Evolutionary conservation across 345 rosid species (phyloP), one percentile per base, ranked within the genome.

Genomic region (Ceriops decandra): DNA sequence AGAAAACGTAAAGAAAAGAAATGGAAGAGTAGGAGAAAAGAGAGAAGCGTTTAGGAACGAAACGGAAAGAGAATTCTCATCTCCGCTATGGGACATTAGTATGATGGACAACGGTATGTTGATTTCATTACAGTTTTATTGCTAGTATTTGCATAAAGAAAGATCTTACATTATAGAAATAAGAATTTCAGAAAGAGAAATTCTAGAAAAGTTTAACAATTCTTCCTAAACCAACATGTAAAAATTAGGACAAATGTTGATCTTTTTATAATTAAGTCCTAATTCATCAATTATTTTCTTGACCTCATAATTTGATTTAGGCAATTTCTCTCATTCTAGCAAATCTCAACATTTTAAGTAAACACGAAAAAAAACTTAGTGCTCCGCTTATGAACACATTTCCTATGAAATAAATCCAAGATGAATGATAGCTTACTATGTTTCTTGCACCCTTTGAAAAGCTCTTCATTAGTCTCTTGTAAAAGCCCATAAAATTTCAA

Each of bases 341-440:
- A 58, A 9, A 32, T 9, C 33, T 19, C 1, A 57, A 27, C 2
- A 32, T 26, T 19, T 60, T 3, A 8, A 58, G 56, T 6, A 27
- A n/a, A 0, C 27, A n/a, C 3, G 1, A 2, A 19, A 5, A 68
- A 57, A 27, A 64, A 57, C 2, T 46, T 2, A 11, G 42, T 68
- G 15, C 63, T 68, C 64, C 38, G 59, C 7, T 64, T 42, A 58
- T 38, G 15, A 56, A 68, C 1, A 28, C 49, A 68, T 8, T 68
- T 68, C 15, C 9, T 19, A 10, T 59, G 53, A 46, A 22, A 59
- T 49, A 59, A 2, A 2, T 59, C 57, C 28, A 68, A 11, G 0
- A 59, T 13, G 31, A 59, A 59, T 38, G 64, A 68, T 0, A 59
- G n/a, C 11, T 46, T 58, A 10, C 27, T 28, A 5, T 68, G 42